Percentiles rank a stretch among this genome's conserved stretches.
Conservation (phyloP, 2,329 filamentous ascomycete genomes). For the Pseudogymnoascus destructans region DNA sequence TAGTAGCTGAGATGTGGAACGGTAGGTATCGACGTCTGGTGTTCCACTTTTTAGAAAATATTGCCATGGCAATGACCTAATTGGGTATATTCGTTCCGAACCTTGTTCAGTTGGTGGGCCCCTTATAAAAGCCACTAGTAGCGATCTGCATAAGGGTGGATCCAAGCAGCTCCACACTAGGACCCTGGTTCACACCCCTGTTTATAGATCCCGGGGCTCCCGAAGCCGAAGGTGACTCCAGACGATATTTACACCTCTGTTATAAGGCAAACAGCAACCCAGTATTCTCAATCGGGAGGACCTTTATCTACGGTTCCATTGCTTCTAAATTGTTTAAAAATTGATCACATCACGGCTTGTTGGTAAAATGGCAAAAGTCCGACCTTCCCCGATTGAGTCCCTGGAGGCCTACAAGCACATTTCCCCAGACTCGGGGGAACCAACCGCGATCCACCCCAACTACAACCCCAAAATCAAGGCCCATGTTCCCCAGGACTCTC, state of each 20-base stretch:
- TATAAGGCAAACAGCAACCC: conserved; percentile 1
- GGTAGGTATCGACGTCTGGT: neutral
- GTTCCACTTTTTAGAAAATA: neutral
- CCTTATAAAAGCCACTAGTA: neutral
- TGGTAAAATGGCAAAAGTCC: conserved; percentile 14
- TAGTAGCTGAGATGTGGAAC: neutral
- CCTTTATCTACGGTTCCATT: neutral
- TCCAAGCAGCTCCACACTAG: neutral
- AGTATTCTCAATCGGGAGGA: neutral
- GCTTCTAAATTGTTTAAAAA: neutral
- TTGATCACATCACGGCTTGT: neutral
- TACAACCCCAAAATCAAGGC: conserved; percentile 18
- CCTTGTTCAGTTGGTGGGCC: neutral
- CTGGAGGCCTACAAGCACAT: conserved; percentile 20
- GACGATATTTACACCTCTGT: neutral
- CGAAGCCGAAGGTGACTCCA: too few relatives aligned
- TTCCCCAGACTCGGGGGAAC: conserved; percentile 17
- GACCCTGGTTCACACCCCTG: neutral
- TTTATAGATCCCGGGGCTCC: neutral
- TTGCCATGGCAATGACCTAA: neutral
- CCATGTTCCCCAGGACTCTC: conserved; percentile 15
- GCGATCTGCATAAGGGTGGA: neutral
- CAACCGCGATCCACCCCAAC: conserved; percentile 16
- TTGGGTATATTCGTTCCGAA: neutral
- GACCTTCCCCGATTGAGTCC: conserved; percentile 13